Percentiles rank a stretch among this genome's conserved stretches.
phyloP scores from a whole-genome alignment of 768 basidiomycete species.

The Podaxis mareebaensis region DNA sequence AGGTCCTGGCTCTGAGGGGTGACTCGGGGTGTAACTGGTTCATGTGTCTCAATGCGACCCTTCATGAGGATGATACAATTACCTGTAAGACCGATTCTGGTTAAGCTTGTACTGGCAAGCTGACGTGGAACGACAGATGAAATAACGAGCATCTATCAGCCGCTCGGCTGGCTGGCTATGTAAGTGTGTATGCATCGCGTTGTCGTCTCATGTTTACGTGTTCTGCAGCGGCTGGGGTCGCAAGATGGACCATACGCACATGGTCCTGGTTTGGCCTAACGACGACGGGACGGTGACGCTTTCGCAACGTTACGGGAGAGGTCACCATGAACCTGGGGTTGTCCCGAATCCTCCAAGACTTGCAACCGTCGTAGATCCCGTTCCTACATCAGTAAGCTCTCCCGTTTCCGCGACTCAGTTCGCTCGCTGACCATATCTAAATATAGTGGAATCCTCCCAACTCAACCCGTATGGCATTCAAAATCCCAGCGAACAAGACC shows the following conservation, averaged over 20 bases:
- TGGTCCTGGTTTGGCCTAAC: conserved; percentile 57
- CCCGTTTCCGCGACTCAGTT: background rate
- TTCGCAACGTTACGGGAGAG: conserved; percentile 55
- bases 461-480: conserved; percentile 41
- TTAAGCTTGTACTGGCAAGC: background rate
- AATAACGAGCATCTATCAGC: conserved; percentile 38
- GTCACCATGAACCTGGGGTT: conserved; percentile 47
- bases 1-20: conserved; percentile 34
- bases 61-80: conserved; percentile 36
- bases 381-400: conserved; percentile 32
- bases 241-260: conserved; percentile 49
- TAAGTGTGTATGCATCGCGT: conserved; percentile 24
- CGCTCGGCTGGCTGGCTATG: conserved; percentile 58
- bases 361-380: conserved; percentile 40
- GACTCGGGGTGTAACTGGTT: conserved; percentile 43
- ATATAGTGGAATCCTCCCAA: conserved; percentile 32
- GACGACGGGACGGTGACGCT: conserved; percentile 55
- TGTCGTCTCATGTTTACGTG: background rate
- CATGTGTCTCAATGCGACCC: conserved; percentile 50
- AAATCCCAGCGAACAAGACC: conserved; percentile 40
- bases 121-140: conserved; percentile 36
- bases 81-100: conserved; percentile 38
- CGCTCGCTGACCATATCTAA: background rate
- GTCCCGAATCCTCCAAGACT: conserved; percentile 44
- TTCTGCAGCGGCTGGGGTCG: conserved; percentile 49